Conservation (phyloP, 208 protist genomes). For the Trypanosoma avium region DNA sequence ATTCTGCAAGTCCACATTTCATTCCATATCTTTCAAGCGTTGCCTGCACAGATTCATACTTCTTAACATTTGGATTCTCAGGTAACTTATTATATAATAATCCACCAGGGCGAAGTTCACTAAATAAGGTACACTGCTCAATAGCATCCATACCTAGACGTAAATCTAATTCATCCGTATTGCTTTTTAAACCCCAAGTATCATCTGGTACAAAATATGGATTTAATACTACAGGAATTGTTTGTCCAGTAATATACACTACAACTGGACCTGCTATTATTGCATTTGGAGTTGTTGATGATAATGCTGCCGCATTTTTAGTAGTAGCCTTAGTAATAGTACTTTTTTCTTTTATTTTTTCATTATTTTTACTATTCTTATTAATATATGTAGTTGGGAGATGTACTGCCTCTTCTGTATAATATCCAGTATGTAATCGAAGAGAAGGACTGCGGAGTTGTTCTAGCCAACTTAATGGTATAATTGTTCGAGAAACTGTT, state of each 20-base stretch:
- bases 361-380: background rate
- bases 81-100: slow-evolving; percentile 74
- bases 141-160: slow-evolving; percentile 86
- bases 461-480: slow-evolving; percentile 80
- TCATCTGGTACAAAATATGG: slow-evolving; percentile 72
- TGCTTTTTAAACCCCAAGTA: slow-evolving; percentile 38
- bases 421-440: slow-evolving; percentile 71
- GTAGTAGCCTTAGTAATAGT: background rate
- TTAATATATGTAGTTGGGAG: slow-evolving; percentile 33
- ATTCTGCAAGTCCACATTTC: slow-evolving; percentile 78
- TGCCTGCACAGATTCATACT: slow-evolving; percentile 52
- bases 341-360: background rate
- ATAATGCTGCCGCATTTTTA: too few relatives aligned
- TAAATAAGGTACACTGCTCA: slow-evolving; percentile 82
- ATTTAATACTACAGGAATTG: slow-evolving; percentile 66
- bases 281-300: slow-evolving; percentile 46
- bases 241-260: slow-evolving; percentile 83
- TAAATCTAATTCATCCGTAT: slow-evolving; percentile 56
- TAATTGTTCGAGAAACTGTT: slow-evolving; percentile 46
- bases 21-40: slow-evolving; percentile 76
- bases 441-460: slow-evolving; percentile 69
- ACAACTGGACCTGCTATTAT: slow-evolving; percentile 80
- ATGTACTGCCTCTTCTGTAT: slow-evolving; percentile 61
- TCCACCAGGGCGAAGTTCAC: slow-evolving; percentile 82
- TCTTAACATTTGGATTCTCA: slow-evolving; percentile 32